phyloP scores from a whole-genome alignment of 2,329 filamentous ascomycete species.

The Zymoseptoria crescenta region DNA sequence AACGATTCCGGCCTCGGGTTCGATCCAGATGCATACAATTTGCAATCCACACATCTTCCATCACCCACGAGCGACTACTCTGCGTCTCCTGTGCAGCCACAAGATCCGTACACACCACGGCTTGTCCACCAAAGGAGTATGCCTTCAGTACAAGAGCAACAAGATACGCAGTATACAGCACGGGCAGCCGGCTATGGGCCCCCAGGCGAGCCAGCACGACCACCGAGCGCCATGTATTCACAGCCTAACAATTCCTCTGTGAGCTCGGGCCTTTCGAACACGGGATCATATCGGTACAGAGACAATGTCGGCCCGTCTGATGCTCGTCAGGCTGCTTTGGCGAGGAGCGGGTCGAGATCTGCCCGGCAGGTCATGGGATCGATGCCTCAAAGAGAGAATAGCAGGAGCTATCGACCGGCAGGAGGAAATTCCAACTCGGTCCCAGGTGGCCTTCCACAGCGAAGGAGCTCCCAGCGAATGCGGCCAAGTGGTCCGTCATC shows the following conservation, averaged over 20 bases:
- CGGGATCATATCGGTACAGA: slow-evolving; percentile 41
- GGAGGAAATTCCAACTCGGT: slow-evolving; percentile 42
- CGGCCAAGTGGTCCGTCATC: slow-evolving; percentile 19
- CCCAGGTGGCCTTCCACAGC: slow-evolving; percentile 55
- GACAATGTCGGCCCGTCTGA: slow-evolving; percentile 33
- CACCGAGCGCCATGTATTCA: slow-evolving; percentile 41
- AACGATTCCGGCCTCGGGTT: slow-evolving; percentile 33
- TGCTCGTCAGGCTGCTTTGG: slow-evolving; percentile 41
- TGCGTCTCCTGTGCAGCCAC: slow-evolving; percentile 8
- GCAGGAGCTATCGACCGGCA: slow-evolving; percentile 58
- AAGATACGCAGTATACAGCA: slow-evolving; percentile 25
- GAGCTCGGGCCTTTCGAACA: slow-evolving; percentile 32
- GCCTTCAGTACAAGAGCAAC: slow-evolving; percentile 36
- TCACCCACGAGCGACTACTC: slow-evolving; percentile 6
- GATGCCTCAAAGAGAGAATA: slow-evolving; percentile 59
- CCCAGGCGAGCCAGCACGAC: slow-evolving; percentile 27
- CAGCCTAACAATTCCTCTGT: slow-evolving; percentile 40
- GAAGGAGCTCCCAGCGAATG: slow-evolving; percentile 64
- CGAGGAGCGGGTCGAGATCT: slow-evolving; percentile 57
- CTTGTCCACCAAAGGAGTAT: slow-evolving; percentile 38
- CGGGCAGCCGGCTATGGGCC: slow-evolving; percentile 17
- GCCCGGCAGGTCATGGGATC: slow-evolving; percentile 52
- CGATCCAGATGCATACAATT: slow-evolving; percentile 33
- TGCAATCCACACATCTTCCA: slow-evolving; percentile 12
- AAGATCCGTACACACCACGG: slow-evolving; percentile 15